Conservation (phyloP, 768 basidiomycete genomes). For the Wakefieldia striispora region DNA sequence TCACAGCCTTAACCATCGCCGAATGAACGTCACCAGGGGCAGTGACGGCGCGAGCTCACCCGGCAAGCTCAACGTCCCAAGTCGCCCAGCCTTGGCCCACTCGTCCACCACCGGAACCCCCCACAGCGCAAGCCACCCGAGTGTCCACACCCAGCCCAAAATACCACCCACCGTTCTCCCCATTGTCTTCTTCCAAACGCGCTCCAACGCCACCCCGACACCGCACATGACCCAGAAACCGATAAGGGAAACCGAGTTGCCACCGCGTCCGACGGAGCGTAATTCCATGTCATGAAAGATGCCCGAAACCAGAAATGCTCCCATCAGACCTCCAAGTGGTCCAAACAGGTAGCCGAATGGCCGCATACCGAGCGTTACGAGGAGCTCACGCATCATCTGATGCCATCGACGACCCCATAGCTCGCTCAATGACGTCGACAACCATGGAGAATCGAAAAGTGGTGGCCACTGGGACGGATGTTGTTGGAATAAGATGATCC, state of each 20-base stretch:
- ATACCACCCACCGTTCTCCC: slow-evolving; percentile 46
- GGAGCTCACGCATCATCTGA: slow-evolving; percentile 55
- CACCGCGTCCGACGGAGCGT: slow-evolving; percentile 54
- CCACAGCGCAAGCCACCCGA: slow-evolving; percentile 48
- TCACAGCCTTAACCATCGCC: not conserved
- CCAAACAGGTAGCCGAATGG: slow-evolving; percentile 48
- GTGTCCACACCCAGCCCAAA: slow-evolving; percentile 51
- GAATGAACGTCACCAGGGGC: slow-evolving; percentile 26
- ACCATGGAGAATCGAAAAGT: slow-evolving; percentile 55
- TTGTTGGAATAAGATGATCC: slow-evolving; percentile 45
- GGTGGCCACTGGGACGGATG: slow-evolving; percentile 58
- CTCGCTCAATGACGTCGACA: slow-evolving; percentile 52
- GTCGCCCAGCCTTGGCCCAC: slow-evolving; percentile 19
- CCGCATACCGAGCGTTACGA: slow-evolving; percentile 46
- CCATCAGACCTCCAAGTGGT: slow-evolving; percentile 47
- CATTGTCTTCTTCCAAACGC: slow-evolving; percentile 40
- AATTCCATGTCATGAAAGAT: slow-evolving; percentile 54
- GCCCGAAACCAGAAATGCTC: slow-evolving; percentile 57
- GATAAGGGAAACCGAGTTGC: slow-evolving; percentile 38
- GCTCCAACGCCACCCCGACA: slow-evolving; percentile 51
- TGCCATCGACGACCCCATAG: slow-evolving; percentile 69
- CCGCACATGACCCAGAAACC: slow-evolving; percentile 58
- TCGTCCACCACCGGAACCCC: slow-evolving; percentile 47
- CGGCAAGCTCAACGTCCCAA: slow-evolving; percentile 7
- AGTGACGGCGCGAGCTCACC: slow-evolving; percentile 9